phyloP scores from a whole-genome alignment of 169 alveolate species.

The Sarcocystis neurona region DNA sequence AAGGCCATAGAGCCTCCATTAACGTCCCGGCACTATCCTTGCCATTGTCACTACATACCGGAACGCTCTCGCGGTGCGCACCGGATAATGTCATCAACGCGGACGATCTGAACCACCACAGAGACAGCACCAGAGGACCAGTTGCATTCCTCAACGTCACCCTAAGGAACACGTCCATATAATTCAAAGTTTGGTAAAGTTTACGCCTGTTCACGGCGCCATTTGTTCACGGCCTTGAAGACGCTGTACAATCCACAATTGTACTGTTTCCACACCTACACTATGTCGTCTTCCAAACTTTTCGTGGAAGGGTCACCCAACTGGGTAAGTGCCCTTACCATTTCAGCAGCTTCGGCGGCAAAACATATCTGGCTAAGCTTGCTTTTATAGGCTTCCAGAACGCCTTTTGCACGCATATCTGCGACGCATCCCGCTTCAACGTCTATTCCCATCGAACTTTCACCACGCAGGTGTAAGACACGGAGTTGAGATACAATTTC shows the following conservation, averaged over 20 bases:
- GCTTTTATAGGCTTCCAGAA: slow-evolving; percentile 95
- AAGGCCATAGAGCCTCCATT: no score
- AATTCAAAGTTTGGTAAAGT: neutral
- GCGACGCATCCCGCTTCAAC: slow-evolving; percentile 88
- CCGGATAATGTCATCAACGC: slow-evolving; percentile 98
- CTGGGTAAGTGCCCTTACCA: no score
- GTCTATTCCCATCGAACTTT: slow-evolving; percentile 85
- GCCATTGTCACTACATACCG: slow-evolving; percentile 59
- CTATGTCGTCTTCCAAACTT: no score
- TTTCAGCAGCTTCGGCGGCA: slow-evolving; percentile 99
- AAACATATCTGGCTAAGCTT: slow-evolving; percentile 95
- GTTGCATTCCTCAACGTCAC: neutral
- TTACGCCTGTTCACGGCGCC: no score
- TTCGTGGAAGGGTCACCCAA: no score
- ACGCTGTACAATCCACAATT: no score
- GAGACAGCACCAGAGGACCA: neutral
- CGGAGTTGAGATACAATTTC: slow-evolving; percentile 96
- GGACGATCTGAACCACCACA: slow-evolving; percentile 81
- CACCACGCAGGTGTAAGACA: slow-evolving; percentile 93
- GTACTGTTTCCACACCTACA: no score
- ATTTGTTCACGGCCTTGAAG: no score
- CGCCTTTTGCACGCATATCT: slow-evolving; percentile 93
- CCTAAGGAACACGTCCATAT: neutral
- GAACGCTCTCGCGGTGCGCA: slow-evolving; percentile 97
- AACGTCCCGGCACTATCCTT: no score